Evolutionary conservation across 2,329 filamentous ascomycete genomes (phyloP).

Genomic region (Ophiostoma sp.): DNA sequence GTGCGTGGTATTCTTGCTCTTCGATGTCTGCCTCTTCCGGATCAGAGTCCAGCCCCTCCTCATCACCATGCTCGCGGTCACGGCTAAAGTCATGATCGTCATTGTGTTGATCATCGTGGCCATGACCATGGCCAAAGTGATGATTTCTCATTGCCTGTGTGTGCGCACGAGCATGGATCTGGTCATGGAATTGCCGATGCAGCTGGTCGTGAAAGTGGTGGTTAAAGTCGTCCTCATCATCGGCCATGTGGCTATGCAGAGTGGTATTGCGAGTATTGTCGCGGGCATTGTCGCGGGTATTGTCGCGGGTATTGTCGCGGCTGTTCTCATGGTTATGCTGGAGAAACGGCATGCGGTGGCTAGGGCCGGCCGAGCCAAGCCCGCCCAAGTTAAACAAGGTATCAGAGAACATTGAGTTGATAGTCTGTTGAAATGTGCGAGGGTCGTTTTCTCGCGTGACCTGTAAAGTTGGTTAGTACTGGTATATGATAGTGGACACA

Average conservation of each 20-base stretch:
- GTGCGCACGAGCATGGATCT: neutral
- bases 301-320: neutral
- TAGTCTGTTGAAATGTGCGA: constrained; percentile 35
- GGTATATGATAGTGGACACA: too few relatives aligned
- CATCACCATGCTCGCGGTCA: neutral
- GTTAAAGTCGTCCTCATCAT: neutral
- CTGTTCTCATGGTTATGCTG: neutral
- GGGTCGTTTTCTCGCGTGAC: constrained; percentile 61
- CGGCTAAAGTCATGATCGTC: neutral
- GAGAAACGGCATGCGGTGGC: neutral
- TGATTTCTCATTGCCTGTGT: neutral
- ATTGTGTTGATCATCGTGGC: neutral
- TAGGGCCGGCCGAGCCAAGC: constrained; percentile 1
- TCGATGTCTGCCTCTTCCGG: constrained; percentile 56
- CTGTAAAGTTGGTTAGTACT: too few relatives aligned
- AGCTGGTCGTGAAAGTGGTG: constrained; percentile 5
- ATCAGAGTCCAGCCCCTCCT: constrained; percentile 24
- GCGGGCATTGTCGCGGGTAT: neutral
- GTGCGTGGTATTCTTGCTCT: constrained; percentile 37
- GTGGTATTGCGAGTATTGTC: neutral
- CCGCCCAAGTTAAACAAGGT: constrained; percentile 13
- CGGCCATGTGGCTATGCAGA: neutral
- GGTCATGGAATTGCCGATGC: neutral
- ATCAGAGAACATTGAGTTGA: constrained; percentile 13
- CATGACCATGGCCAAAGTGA: neutral